Percentiles rank a stretch among this genome's conserved stretches.
Conservation (phyloP, 257 asterid species). For the Primulina tabacum region DNA sequence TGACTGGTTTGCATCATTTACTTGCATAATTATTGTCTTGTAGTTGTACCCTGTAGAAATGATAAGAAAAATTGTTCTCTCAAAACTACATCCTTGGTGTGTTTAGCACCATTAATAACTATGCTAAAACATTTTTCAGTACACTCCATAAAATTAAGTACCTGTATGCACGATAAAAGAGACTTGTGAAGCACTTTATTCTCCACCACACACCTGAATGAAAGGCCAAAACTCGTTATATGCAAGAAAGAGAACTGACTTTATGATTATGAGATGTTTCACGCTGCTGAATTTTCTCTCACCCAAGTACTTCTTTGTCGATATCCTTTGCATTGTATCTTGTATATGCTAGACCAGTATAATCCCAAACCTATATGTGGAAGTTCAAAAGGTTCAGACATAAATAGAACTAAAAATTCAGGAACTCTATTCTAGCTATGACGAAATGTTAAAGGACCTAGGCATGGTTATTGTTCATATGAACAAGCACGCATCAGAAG, state of each 20-base stretch:
- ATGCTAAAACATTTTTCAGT: constrained; percentile 2
- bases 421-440: neutral
- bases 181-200: constrained; percentile 91
- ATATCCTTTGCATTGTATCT: constrained; percentile 82
- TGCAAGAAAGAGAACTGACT: constrained; percentile 20
- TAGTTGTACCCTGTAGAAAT: neutral
- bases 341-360: constrained; percentile 89
- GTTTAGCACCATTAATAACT: neutral
- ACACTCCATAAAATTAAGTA: constrained; percentile 31
- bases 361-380: constrained; percentile 86
- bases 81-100: neutral
- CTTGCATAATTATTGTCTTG: too few species aligned
- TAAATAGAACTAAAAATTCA: neutral
- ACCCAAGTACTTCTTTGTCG: constrained; percentile 79
- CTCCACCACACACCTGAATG: constrained; percentile 96
- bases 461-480: neutral
- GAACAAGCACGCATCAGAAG: neutral
- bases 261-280: constrained; percentile 11
- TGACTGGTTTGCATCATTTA: too few species aligned
- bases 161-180: constrained; percentile 70
- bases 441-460: neutral
- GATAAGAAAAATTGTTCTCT: neutral
- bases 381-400: constrained; percentile 8
- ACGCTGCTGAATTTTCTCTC: constrained; percentile 31
- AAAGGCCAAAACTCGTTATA: constrained; percentile 31